phyloP scores from a whole-genome alignment of 805 yeast genomes.

The Aciculoconidium aculeatum region DNA sequence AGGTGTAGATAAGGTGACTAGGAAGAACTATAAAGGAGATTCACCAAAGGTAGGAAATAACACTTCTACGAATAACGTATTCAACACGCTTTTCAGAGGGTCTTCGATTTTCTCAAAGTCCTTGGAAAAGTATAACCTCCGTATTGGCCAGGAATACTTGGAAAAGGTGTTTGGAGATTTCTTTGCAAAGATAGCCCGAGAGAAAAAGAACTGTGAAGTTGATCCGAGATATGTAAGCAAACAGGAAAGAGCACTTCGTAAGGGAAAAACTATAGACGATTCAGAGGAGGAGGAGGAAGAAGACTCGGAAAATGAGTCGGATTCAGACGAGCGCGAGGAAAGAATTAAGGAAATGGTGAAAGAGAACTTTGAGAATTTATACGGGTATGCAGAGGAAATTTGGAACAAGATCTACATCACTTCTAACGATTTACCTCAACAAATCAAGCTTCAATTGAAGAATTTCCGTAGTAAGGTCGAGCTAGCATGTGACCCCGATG shows the following conservation, averaged over 20 bases:
- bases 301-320: conserved; percentile 12
- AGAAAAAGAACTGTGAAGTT: conserved; percentile 62
- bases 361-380: conserved; percentile 44
- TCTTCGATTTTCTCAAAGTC: conserved; percentile 79
- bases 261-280: conserved; percentile 18
- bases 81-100: conserved; percentile 61
- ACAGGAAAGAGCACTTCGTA: conserved; percentile 24
- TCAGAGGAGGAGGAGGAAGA: conserved; percentile 14
- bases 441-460: conserved; percentile 58
- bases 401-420: conserved; percentile 66
- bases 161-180: conserved; percentile 69
- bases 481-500: conserved; percentile 50
- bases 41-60: conserved; percentile 6
- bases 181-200: conserved; percentile 46
- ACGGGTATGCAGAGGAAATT: conserved; percentile 45
- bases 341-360: conserved; percentile 31
- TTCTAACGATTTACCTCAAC: conserved; percentile 67
- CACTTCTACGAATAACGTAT: conserved; percentile 27
- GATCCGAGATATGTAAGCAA: conserved; percentile 61
- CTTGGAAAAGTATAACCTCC: conserved; percentile 66
- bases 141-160: conserved; percentile 76
- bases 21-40: conserved; percentile 27
- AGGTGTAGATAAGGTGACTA: conserved; percentile 39
- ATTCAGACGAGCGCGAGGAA: conserved; percentile 25
- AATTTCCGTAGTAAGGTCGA: conserved; percentile 61